Evolutionary conservation across 352 stramenopile species (phyloP).

Genomic region (Saprolegnia diclina): DNA sequence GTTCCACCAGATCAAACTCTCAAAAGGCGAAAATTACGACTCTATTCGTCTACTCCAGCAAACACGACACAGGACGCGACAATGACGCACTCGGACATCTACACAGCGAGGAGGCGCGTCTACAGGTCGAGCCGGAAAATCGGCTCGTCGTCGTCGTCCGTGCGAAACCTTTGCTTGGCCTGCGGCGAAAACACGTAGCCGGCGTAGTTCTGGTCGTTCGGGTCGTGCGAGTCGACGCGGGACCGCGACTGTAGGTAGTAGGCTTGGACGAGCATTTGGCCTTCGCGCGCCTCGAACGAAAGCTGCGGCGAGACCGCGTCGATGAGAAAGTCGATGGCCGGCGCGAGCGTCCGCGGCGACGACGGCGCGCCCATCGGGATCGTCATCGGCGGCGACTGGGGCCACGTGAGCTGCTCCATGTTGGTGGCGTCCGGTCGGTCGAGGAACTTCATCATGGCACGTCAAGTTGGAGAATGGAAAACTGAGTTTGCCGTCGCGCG

Average conservation of each 20-base stretch:
- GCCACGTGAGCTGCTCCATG: slow-evolving; percentile 10
- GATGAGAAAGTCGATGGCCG: neutral
- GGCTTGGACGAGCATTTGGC: slow-evolving; percentile 21
- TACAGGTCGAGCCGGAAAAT: neutral
- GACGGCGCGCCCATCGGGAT: neutral
- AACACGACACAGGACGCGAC: no score
- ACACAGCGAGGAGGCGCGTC: neutral
- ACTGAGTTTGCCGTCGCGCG: neutral
- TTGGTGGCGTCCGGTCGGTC: neutral
- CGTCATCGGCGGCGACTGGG: slow-evolving; percentile 19
- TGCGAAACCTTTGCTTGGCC: neutral
- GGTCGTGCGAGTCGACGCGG: neutral
- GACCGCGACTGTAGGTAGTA: neutral
- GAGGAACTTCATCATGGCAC: no score
- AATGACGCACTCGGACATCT: no score
- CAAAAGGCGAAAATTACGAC: no score
- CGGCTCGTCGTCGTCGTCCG: neutral
- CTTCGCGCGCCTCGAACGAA: slow-evolving; percentile 22
- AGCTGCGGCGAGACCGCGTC: neutral
- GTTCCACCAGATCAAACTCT: no score
- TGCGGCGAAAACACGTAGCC: no score
- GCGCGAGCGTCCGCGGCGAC: neutral
- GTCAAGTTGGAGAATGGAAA: neutral
- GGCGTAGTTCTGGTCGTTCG: no score
- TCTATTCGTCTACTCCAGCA: no score